These are phyloP conservation scores for Sugiyamaella valdiviana DNA, from an alignment of 805 yeast species.

Conservation along the genomic window DNA sequence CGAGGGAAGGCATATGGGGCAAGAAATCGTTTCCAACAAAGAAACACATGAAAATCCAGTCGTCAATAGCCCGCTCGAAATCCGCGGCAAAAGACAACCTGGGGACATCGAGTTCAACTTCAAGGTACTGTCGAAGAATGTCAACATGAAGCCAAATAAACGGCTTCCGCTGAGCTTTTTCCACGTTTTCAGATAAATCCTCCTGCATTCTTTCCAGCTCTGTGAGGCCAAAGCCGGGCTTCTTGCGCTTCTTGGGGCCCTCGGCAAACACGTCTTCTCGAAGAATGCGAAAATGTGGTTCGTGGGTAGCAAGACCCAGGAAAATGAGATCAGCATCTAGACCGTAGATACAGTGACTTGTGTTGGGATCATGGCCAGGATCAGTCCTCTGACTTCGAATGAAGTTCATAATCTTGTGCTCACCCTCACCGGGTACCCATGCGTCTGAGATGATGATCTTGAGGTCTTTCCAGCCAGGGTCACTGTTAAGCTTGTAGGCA, in stretches of 20 bases:
- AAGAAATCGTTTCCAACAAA: conserved; percentile 97
- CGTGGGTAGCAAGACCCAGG: conserved; percentile 94
- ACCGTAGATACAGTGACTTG: conserved; percentile 94
- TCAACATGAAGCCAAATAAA: conserved; percentile 91
- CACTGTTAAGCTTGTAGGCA: conserved; percentile 76
- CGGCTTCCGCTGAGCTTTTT: conserved; percentile 53
- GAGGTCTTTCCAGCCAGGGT: conserved; percentile 88
- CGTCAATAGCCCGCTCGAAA: conserved; percentile 92
- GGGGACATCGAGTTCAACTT: conserved; percentile 70
- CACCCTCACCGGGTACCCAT: conserved; percentile 99
- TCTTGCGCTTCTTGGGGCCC: conserved; percentile 36
- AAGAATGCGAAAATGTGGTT: conserved; percentile 88
- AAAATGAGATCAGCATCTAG: conserved; percentile 96
- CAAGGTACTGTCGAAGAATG: conserved; percentile 80
- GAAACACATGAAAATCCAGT: conserved; percentile 98
- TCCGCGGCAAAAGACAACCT: conserved; percentile 70
- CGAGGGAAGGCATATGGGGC: conserved; percentile 92
- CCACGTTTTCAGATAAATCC: conserved; percentile 33
- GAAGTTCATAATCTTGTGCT: conserved; percentile 95
- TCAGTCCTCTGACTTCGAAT: conserved; percentile 84
- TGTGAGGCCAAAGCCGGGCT: conserved; percentile 36
- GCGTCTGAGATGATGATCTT: conserved; percentile 93
- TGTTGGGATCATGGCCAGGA: conserved; percentile 84
- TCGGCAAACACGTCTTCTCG: conserved; percentile 96
- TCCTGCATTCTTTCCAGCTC: conserved; percentile 33